Evolutionary conservation across 2,329 filamentous ascomycete species (phyloP).

Genomic region (Fusarium torreyae): DNA sequence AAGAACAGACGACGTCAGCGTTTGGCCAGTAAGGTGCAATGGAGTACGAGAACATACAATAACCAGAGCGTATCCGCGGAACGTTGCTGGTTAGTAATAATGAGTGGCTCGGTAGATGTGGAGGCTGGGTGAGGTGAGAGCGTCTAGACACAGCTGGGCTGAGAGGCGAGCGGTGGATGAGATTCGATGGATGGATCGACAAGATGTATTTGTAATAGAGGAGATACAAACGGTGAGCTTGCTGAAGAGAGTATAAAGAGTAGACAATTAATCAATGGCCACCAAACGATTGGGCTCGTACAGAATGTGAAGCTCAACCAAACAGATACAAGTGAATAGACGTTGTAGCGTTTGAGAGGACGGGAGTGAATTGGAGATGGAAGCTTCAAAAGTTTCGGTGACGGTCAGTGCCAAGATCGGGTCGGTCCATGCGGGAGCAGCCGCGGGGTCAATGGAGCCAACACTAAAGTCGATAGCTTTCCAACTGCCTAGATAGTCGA

Average conservation of each 20-base stretch:
- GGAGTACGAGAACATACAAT: conserved; percentile 32
- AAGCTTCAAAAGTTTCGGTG: conserved; percentile 37
- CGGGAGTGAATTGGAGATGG: conserved; percentile 14
- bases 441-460: conserved; percentile 30
- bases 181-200: conserved; percentile 4
- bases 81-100: conserved; percentile 6
- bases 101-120: conserved; percentile 5
- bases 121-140: conserved; percentile 14
- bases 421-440: conserved; percentile 43
- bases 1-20: conserved; percentile 36
- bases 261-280: neutral
- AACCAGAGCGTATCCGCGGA: conserved; percentile 9
- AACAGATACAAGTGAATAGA: neutral
- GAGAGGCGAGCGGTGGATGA: conserved; percentile 15
- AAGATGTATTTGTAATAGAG: conserved; percentile 1
- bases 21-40: conserved; percentile 23
- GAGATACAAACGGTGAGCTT: conserved; percentile 20
- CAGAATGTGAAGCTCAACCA: conserved; percentile 4
- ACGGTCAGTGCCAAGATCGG: conserved; percentile 38
- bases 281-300: conserved; percentile 1
- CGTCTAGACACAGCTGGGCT: conserved; percentile 13
- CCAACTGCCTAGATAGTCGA: neutral
- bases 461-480: neutral
- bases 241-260: conserved; percentile 1
- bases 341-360: conserved; percentile 9